Evolutionary conservation across 176 grass and related monocot genomes (phyloP).

Genomic region (Musa itinerans): DNA sequence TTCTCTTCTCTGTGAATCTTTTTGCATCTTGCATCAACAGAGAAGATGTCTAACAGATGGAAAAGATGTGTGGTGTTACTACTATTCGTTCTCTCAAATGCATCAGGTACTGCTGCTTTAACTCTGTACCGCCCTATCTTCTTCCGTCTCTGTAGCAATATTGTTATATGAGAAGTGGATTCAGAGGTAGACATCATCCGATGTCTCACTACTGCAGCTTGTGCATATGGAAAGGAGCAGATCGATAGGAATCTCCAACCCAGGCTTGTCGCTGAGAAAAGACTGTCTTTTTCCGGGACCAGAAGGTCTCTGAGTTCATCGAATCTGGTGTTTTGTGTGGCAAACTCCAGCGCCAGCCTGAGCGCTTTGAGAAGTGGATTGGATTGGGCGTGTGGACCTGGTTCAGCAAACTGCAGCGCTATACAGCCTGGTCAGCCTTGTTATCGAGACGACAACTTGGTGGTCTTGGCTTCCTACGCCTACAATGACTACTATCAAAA

Average conservation of each 20-base stretch:
- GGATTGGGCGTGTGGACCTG: conserved; percentile 19
- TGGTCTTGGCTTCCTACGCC: conserved; percentile 9
- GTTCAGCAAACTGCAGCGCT: conserved; percentile 8
- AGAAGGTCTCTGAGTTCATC: neutral
- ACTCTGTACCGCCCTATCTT: neutral
- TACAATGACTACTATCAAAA: conserved; percentile 18
- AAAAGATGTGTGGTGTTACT: neutral
- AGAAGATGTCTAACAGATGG: neutral
- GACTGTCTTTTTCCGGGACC: neutral
- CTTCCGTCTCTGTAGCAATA: neutral
- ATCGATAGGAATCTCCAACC: neutral
- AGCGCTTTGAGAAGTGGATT: neutral
- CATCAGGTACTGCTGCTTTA: conserved; percentile 1
- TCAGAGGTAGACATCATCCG: neutral
- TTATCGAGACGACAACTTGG: neutral
- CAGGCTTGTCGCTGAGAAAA: neutral
- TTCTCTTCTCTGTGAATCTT: too few species aligned
- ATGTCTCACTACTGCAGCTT: neutral
- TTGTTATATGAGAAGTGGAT: neutral
- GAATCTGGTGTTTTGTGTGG: conserved; percentile 7
- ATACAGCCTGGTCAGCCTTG: conserved; percentile 14
- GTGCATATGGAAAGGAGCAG: neutral
- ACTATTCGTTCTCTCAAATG: neutral
- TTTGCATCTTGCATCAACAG: neutral
- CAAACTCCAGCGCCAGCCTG: neutral